These are phyloP conservation scores for Leccinum fuscescens DNA, from an alignment of 1,284 basidiomycete genomes.

Conservation along the genomic window DNA sequence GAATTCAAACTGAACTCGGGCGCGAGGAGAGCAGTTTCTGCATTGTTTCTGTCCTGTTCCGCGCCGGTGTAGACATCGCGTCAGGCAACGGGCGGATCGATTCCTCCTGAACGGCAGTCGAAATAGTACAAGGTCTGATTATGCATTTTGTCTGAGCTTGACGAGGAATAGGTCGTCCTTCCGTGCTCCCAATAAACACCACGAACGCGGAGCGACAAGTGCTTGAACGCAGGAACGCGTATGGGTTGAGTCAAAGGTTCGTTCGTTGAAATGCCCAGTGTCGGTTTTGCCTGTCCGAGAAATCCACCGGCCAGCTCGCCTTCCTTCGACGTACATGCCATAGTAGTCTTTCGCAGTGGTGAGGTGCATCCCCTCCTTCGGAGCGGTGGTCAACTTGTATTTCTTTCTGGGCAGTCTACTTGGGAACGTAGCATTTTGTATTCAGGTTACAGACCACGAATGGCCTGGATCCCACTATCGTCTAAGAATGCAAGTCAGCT, in stretches of 20 bases:
- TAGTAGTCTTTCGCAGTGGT: too few species aligned
- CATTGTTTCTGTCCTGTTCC: neutral
- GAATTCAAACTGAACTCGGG: neutral
- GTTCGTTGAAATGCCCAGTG: too few species aligned
- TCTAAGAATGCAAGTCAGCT: neutral
- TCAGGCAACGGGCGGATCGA: neutral
- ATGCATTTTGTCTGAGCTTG: too few species aligned
- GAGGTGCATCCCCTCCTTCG: too few species aligned
- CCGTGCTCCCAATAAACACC: neutral
- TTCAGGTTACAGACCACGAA: neutral
- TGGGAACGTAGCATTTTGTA: slow-evolving; percentile 6
- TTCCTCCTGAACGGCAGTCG: neutral
- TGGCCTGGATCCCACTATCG: neutral
- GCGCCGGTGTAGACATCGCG: neutral
- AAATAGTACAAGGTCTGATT: neutral
- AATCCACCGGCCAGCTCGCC: too few species aligned
- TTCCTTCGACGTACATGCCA: too few species aligned
- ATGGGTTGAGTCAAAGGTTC: too few species aligned
- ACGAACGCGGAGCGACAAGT: too few species aligned
- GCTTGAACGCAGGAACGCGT: too few species aligned
- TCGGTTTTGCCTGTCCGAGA: too few species aligned
- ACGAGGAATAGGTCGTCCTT: neutral
- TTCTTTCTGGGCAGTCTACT: neutral
- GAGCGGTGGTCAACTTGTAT: too few species aligned
- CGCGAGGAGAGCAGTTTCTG: neutral